Percentiles rank a stretch among this genome's conserved stretches.
phyloP scores from a whole-genome alignment of 768 basidiomycete genomes.

The Podaxis sp. region DNA sequence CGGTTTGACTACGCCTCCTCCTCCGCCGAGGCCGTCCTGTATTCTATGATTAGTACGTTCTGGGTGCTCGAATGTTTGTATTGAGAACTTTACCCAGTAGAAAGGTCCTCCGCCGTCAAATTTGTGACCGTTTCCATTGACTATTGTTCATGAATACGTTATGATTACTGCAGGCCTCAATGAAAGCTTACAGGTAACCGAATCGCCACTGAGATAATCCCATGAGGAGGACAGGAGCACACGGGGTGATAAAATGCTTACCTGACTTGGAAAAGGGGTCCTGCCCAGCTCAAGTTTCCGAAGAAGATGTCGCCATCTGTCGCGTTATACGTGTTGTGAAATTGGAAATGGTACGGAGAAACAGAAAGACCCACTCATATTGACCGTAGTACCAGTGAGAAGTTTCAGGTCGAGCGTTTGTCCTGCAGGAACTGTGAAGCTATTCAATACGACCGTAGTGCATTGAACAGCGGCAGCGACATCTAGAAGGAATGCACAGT shows the following conservation, averaged over 20 bases:
- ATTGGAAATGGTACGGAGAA: background rate
- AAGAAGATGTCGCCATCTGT: constrained; percentile 59
- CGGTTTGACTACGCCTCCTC: constrained; percentile 38
- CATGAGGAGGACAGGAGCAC: background rate
- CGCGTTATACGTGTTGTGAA: background rate
- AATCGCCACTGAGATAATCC: constrained; percentile 34
- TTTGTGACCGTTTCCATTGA: constrained; percentile 40
- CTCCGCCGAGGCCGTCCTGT: constrained; percentile 38
- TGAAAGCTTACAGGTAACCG: constrained; percentile 43
- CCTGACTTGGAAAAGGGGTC: constrained; percentile 54
- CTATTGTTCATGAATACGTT: constrained; percentile 18
- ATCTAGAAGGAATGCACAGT: constrained; percentile 25
- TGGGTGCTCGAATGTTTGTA: background rate
- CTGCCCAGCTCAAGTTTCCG: constrained; percentile 48
- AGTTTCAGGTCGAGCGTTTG: constrained; percentile 47
- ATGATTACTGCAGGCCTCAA: background rate
- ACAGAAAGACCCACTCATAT: constrained; percentile 41
- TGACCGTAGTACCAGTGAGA: constrained; percentile 51
- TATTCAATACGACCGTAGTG: constrained; percentile 53
- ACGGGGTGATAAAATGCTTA: constrained; percentile 19
- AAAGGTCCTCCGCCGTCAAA: constrained; percentile 44
- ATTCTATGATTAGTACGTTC: background rate
- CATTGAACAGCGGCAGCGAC: constrained; percentile 52
- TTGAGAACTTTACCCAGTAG: constrained; percentile 33
- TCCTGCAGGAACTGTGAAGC: constrained; percentile 57